Base-by-base conservation (phyloP, 129 eudicot genomes). In the Kitagawia praeruptora region DNA sequence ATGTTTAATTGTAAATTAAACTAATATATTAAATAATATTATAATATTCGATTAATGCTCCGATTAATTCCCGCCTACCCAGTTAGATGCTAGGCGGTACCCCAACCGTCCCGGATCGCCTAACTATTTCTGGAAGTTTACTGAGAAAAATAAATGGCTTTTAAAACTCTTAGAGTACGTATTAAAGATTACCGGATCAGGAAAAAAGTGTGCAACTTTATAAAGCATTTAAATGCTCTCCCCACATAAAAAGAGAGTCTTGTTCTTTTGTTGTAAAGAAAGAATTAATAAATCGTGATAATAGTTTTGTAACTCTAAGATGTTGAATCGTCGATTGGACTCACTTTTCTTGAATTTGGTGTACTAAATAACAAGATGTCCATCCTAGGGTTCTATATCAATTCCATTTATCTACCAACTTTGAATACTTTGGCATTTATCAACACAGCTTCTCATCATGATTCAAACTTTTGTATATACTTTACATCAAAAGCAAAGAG, bases 201-300 rank as follows among this genome's bases (percentile, higher is more conserved):
- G 76, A 70, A 70, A 72, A 72, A 40, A 41, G 47, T 8, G 40
- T 41, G 76, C 8, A 40, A 41, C 76, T 72, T 71, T 71, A 71
- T 38, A 15, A 71, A 38, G 28, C 48, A 71, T 39, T 71, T 71
- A 7, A 71, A 16, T 39, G 14, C 44, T 70, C 46, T 40, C 46
- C 46, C 31, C 45, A 38, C 31, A n/a, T 40, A 0, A 9, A 23
- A 71, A 71, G 46, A 40, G 44, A 5, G 42, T 71, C 27, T 37
- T 40, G 44, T 38, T 37, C 3, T 40, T 70, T 16, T 15, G 6
- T 18, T 38, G 21, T 15, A 69, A 28, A 69, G 44, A 70, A 39
- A 31, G 31, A 58, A 25, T 58, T 58, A n/a, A 58, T 58, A 7
- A 58, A 58, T 5, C 15, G 67, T 58, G 67, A n/a, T n/a, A 58